phyloP scores from a whole-genome alignment of 2,329 filamentous ascomycete species.

The Colletotrichum sansevieriae region DNA sequence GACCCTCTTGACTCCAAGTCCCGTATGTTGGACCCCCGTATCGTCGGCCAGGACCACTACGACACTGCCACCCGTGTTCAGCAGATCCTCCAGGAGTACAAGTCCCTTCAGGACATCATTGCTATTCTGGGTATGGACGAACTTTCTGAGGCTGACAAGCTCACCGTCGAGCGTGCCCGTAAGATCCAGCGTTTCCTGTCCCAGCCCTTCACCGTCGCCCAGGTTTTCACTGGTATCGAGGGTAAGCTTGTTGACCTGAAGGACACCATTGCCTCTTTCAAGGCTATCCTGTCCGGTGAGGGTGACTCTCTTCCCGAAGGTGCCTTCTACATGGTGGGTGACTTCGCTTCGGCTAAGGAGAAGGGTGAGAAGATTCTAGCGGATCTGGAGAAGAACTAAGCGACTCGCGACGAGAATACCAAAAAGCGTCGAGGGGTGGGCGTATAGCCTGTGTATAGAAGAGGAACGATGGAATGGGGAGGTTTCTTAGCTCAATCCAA shows the following conservation, averaged over 20 bases:
- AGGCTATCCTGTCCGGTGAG: slow-evolving; percentile 95
- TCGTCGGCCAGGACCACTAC: slow-evolving; percentile 99
- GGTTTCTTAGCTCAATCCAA: slow-evolving; percentile 66
- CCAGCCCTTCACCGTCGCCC: slow-evolving; percentile 94
- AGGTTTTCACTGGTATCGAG: slow-evolving; percentile 93
- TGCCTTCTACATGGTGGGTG: slow-evolving; percentile 98
- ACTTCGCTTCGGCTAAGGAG: slow-evolving; percentile 89
- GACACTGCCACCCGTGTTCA: slow-evolving; percentile 93
- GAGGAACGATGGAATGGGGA: slow-evolving; percentile 64
- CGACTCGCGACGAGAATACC: slow-evolving; percentile 41
- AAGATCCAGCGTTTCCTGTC: slow-evolving; percentile 99
- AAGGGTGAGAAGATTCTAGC: slow-evolving; percentile 99
- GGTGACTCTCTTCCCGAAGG: slow-evolving; percentile 95
- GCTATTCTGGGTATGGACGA: slow-evolving; percentile 99
- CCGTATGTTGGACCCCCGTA: slow-evolving; percentile 98
- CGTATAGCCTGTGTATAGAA: slow-evolving; percentile 68
- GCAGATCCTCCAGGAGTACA: slow-evolving; percentile 99
- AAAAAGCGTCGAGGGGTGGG: slow-evolving; percentile 56
- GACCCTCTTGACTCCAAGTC: slow-evolving; percentile 99
- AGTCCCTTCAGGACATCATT: slow-evolving; percentile 99
- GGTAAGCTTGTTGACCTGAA: slow-evolving; percentile 97
- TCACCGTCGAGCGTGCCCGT: slow-evolving; percentile 99
- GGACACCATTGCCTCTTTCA: slow-evolving; percentile 98
- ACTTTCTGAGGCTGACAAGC: slow-evolving; percentile 98
- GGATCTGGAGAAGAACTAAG: slow-evolving; percentile 76